Conservation (phyloP, 2,329 filamentous ascomycete species). For the Cladosporium sphaerospermum region DNA sequence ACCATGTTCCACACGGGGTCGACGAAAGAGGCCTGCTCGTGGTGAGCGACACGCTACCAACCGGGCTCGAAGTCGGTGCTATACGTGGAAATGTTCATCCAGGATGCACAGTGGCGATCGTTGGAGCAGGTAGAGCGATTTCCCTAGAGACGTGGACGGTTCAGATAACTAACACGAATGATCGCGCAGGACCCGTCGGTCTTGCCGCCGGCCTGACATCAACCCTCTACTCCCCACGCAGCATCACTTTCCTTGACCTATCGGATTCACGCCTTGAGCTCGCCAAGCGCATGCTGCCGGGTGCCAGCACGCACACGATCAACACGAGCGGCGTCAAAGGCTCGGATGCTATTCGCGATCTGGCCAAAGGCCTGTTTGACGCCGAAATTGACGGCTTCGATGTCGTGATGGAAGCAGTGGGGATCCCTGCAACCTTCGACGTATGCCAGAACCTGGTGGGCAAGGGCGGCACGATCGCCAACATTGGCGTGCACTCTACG, state of each 20-base stretch:
- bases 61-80: conserved; percentile 50
- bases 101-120: conserved; percentile 47
- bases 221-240: conserved; percentile 48
- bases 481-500: conserved; percentile 54
- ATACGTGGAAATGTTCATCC: conserved; percentile 48
- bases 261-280: conserved; percentile 44
- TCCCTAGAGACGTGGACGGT: no score
- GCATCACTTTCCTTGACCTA: conserved; percentile 48
- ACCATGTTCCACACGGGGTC: conserved; percentile 38
- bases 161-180: background rate
- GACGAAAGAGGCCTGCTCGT: conserved; percentile 43
- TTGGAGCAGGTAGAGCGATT: conserved; percentile 36
- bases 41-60: conserved; percentile 53
- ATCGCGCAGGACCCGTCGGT: conserved; percentile 46
- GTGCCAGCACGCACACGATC: background rate
- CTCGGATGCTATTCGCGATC: conserved; percentile 31
- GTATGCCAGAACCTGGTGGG: conserved; percentile 50
- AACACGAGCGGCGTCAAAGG: conserved; percentile 28
- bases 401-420: conserved; percentile 54
- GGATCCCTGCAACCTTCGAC: conserved; percentile 48
- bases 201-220: conserved; percentile 50
- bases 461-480: conserved; percentile 49
- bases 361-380: conserved; percentile 38
- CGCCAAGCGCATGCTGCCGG: conserved; percentile 45
- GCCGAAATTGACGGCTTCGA: conserved; percentile 48